phyloP scores from a whole-genome alignment of 805 yeast species.

The Spathaspora sp. region DNA sequence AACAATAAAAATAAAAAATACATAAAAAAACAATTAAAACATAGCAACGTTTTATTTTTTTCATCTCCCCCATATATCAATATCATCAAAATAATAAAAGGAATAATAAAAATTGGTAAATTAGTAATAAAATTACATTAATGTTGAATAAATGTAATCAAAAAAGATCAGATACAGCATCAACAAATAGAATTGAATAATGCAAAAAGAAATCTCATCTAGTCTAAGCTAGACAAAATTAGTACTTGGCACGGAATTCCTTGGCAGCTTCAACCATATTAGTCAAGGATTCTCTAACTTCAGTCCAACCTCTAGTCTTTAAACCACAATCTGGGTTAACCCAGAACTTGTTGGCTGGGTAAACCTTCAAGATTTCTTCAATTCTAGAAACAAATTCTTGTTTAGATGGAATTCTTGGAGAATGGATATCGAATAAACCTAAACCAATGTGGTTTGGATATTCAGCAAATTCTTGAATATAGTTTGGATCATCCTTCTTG shows the following conservation, averaged over 20 bases:
- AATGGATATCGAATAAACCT: conserved; percentile 98
- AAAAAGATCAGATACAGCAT: conserved; percentile 23
- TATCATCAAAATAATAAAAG: conserved; percentile 9
- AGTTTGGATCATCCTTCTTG: conserved; percentile 98
- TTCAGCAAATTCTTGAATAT: conserved; percentile 95
- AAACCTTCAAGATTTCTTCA: conserved; percentile 89
- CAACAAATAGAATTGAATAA: conserved; percentile 41
- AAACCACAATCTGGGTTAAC: conserved; percentile 99
- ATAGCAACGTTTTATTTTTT: conserved; percentile 5
- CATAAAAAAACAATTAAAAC: conserved; percentile 5
- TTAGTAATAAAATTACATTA: conserved; percentile 34
- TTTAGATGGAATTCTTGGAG: conserved; percentile 98
- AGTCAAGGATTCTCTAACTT: conserved; percentile 90
- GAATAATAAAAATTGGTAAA: conserved; percentile 14
- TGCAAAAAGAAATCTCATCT: conserved; percentile 17
- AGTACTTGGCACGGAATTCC: conserved; percentile 60
- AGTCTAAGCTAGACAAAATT: conserved; percentile 9
- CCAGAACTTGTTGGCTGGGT: conserved; percentile 99
- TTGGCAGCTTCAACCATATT: conserved; percentile 99
- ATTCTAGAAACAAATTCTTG: conserved; percentile 94
- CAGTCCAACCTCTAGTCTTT: conserved; percentile 99
- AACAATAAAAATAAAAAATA: conserved; percentile 4
- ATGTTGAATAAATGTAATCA: conserved; percentile 48
- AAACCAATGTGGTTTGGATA: conserved; percentile 99
- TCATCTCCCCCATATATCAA: neutral